A percentile compares a stretch with the other conserved stretches of the same genome.
Evolutionary conservation across 31 red algal genomes (phyloP).

Genomic region (Bonnemaisonia californica): DNA sequence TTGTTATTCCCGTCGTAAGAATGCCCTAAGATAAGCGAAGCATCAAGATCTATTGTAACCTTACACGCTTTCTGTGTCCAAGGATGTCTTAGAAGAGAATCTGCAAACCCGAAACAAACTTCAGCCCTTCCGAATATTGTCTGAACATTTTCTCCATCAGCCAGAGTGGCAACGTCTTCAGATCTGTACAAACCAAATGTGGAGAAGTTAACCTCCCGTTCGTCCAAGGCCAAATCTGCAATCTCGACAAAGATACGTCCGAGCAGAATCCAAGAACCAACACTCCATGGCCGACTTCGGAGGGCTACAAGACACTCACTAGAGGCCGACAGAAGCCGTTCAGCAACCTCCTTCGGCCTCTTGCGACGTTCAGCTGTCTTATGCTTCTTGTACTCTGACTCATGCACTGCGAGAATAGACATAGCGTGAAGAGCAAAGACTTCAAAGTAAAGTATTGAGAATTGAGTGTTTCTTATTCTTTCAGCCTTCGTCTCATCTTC

Average conservation of each 20-base stretch:
- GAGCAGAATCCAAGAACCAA: constrained; percentile 70
- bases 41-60: constrained; percentile 6
- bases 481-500: background rate
- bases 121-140: constrained; percentile 33
- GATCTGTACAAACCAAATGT: constrained; percentile 60
- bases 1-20: constrained; percentile 44
- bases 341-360: constrained; percentile 67
- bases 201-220: constrained; percentile 56
- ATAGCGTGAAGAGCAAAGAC: constrained; percentile 58
- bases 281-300: constrained; percentile 68
- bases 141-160: constrained; percentile 51
- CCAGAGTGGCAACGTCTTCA: constrained; percentile 47
- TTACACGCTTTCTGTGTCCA: constrained; percentile 50
- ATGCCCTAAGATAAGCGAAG: constrained; percentile 30
- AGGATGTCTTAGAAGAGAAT: constrained; percentile 44
- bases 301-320: constrained; percentile 68
- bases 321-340: constrained; percentile 40
- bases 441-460: constrained; percentile 61
- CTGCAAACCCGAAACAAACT: constrained; percentile 74
- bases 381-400: constrained; percentile 78
- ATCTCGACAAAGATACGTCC: constrained; percentile 77
- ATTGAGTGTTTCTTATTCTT: constrained; percentile 16
- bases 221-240: constrained; percentile 73
- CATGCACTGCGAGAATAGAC: constrained; percentile 51
- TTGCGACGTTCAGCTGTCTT: constrained; percentile 65